Evolutionary conservation across 1,284 basidiomycete genomes (phyloP).

Genomic region (Phlebopus sp.): DNA sequence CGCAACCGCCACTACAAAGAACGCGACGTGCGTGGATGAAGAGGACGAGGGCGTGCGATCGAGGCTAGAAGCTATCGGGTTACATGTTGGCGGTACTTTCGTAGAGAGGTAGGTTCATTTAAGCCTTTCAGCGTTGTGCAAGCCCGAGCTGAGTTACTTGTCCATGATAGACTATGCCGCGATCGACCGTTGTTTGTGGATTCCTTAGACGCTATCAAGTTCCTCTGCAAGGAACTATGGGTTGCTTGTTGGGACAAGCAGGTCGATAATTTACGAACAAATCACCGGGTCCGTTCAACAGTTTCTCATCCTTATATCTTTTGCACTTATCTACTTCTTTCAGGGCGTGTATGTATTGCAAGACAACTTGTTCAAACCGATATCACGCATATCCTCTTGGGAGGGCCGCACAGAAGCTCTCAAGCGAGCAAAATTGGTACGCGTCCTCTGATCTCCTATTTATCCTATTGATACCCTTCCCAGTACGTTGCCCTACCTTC

Average conservation of each 20-base stretch:
- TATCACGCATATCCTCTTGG: slow-evolving; percentile 76
- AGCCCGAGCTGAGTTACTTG: background rate
- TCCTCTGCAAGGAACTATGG: slow-evolving; percentile 97
- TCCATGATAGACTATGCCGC: slow-evolving; percentile 59
- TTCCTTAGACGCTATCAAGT: slow-evolving; percentile 90
- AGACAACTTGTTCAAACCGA: slow-evolving; percentile 86
- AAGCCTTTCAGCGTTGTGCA: background rate
- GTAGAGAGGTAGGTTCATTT: slow-evolving; percentile 64
- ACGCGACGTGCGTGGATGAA: slow-evolving; percentile 45
- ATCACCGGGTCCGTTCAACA: slow-evolving; percentile 68
- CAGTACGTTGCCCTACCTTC: slow-evolving; percentile 79
- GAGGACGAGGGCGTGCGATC: slow-evolving; percentile 70
- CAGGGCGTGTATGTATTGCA: slow-evolving; percentile 94
- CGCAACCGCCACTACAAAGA: slow-evolving; percentile 17
- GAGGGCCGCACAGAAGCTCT: slow-evolving; percentile 72
- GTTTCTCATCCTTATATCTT: background rate
- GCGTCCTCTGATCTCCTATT: slow-evolving; percentile 24
- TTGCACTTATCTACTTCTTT: no score
- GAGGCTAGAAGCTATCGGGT: slow-evolving; percentile 79
- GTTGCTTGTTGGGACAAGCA: slow-evolving; percentile 86
- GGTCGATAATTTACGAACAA: slow-evolving; percentile 92
- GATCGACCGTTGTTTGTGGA: slow-evolving; percentile 76
- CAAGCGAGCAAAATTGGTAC: slow-evolving; percentile 67
- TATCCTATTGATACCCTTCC: background rate
- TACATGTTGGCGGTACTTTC: slow-evolving; percentile 84